These are phyloP conservation scores for Grosmannia serpens DNA, from an alignment of 2,329 filamentous ascomycete genomes.

Conservation along the genomic window DNA sequence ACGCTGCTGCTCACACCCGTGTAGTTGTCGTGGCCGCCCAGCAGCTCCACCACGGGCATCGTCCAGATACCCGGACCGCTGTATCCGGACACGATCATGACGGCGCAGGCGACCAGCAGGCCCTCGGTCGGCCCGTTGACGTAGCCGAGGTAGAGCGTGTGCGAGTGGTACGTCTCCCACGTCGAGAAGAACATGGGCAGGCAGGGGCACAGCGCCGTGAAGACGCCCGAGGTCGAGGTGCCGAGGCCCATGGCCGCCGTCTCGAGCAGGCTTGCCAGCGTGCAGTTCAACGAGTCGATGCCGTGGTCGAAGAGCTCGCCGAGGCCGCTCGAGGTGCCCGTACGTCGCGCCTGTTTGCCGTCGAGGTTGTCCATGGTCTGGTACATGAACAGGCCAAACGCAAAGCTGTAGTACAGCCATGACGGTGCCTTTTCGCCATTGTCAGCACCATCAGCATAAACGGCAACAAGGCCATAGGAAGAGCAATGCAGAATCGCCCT, in stretches of 20 bases:
- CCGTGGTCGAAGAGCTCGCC: conserved; percentile 98
- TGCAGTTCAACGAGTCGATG: conserved; percentile 97
- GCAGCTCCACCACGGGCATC: conserved; percentile 55
- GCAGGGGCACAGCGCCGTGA: conserved; percentile 83
- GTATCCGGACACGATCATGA: conserved; percentile 80
- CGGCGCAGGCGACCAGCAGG: conserved; percentile 70
- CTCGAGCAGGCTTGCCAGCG: conserved; percentile 79
- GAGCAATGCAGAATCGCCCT: not conserved
- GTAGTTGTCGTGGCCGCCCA: conserved; percentile 38
- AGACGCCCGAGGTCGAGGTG: conserved; percentile 70
- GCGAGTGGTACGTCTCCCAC: conserved; percentile 98
- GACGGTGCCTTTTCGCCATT: conserved; percentile 54
- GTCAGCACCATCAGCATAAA: not conserved
- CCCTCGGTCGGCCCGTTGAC: conserved; percentile 98
- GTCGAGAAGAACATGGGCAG: conserved; percentile 99
- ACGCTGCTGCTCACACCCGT: conserved; percentile 31
- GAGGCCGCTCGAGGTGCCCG: conserved; percentile 85
- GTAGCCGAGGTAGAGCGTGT: conserved; percentile 89
- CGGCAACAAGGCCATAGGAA: no score
- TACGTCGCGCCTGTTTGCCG: conserved; percentile 91
- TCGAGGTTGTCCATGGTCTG: conserved; percentile 99
- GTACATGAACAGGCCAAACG: conserved; percentile 94
- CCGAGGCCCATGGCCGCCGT: conserved; percentile 90
- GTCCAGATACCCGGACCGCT: conserved; percentile 86
- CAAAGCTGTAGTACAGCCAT: conserved; percentile 95